Evolutionary conservation across 495 filamentous ascomycete genomes (phyloP), one percentile per base, ranked within the genome.

Genomic region (Cercophora samala): DNA sequence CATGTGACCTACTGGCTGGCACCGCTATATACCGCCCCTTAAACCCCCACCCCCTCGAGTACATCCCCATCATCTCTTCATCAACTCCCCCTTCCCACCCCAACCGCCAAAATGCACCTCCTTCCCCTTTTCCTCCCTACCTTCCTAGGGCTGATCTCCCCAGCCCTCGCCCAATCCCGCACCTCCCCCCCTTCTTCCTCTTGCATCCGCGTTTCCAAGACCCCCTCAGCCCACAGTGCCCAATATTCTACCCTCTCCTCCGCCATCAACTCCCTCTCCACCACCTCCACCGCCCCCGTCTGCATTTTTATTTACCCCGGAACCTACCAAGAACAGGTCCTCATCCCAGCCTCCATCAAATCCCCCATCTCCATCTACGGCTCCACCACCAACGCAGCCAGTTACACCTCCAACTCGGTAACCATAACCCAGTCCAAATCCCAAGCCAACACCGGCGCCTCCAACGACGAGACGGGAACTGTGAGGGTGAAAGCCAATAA

Each of bases 251-350:
- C 86, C 75, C 77, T 91, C 63, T 83, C 85, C 73, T 73, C 79
- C 9, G 89, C 88, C 23, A 80, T 91, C 56, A 68, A 82, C 63
- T 78, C 85, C 15, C 77, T 90, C 37, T 79, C 76, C 66, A 82
- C 79, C 15, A 78, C 79, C 9, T 74, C 80, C 19, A 66, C 70
- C 19, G 24, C 59, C 4, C 60, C 69, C 4, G 86, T 89, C 70
- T 85, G 80, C 69, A 85, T 91, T 73, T 90, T 90, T 80, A 85
- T 91, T 73, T 76, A 86, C 68, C 74, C 79, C 13, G 86, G 86
- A 15, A 83, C 82, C 37, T 88, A 88, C 75, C 65, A 70, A 0
- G 86, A 89, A 65, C 86, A 88, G 74, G 85, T 88, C n/a, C 82
- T 82, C 67, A 79, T 88, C 59, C 66, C 82, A 6, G 55, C 79